Conservation (phyloP, 768 basidiomycete genomes). For the Lyophyllum shimeji region DNA sequence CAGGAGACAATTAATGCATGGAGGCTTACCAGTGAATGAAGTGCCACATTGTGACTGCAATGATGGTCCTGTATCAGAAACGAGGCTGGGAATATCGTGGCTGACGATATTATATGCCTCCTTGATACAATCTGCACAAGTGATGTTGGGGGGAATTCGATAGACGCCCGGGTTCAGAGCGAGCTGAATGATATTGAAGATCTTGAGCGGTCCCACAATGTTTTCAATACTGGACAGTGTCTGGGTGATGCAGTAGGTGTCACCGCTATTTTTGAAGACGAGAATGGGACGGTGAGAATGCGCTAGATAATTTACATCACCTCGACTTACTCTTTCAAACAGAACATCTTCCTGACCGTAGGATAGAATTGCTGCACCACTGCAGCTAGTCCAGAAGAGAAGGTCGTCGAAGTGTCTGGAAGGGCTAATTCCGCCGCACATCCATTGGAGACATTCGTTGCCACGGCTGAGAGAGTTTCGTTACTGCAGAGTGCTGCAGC, state of each 20-base stretch:
- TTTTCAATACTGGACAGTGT: slow-evolving; percentile 52
- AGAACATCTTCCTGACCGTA: slow-evolving; percentile 49
- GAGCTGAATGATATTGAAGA: slow-evolving; percentile 26
- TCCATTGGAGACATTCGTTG: slow-evolving; percentile 49
- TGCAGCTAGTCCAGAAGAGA: slow-evolving; percentile 25
- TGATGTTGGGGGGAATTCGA: slow-evolving; percentile 33
- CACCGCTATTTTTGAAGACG: slow-evolving; percentile 17
- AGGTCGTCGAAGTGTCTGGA: slow-evolving; percentile 14
- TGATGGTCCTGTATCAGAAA: slow-evolving; percentile 17
- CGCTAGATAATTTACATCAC: not conserved
- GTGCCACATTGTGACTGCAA: slow-evolving; percentile 46
- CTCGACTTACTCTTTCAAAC: slow-evolving; percentile 60
- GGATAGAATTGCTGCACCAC: slow-evolving; percentile 58
- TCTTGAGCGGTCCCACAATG: slow-evolving; percentile 32
- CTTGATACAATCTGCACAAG: slow-evolving; percentile 56
- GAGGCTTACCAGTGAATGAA: slow-evolving; percentile 48
- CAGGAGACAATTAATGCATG: not conserved
- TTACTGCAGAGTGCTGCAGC: slow-evolving; percentile 54
- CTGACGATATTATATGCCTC: slow-evolving; percentile 45
- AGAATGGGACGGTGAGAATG: not conserved
- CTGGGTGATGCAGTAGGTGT: slow-evolving; percentile 52
- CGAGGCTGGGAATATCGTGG: slow-evolving; percentile 33
- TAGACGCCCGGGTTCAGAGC: slow-evolving; percentile 28
- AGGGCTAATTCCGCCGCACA: slow-evolving; percentile 37
- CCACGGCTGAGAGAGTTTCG: slow-evolving; percentile 50